Conservation (phyloP, 495 filamentous ascomycete genomes). For the Neurospora sp. region DNA sequence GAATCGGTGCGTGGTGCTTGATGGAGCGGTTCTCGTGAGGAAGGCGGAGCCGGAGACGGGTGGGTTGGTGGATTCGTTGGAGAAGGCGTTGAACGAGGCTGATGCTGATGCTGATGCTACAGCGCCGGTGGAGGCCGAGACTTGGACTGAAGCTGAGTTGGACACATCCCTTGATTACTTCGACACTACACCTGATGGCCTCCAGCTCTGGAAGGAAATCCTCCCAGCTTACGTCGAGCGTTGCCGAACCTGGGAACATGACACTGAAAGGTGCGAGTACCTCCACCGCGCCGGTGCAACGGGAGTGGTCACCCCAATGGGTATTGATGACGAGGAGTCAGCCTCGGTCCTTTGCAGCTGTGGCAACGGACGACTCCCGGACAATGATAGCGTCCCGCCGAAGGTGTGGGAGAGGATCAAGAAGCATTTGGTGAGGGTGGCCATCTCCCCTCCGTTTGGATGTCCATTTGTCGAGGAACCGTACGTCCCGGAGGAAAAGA, state of each 20-base stretch:
- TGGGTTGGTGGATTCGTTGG: background rate
- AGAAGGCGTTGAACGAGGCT: background rate
- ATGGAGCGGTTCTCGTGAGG: background rate
- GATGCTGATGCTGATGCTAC: background rate
- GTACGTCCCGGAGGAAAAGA: constrained; percentile 5
- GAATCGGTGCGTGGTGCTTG: background rate
- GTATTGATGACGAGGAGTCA: constrained; percentile 10
- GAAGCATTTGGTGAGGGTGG: constrained; percentile 20
- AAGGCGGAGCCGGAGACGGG: background rate
- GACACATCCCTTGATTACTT: background rate
- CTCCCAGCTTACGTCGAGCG: constrained; percentile 43
- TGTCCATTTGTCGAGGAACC: constrained; percentile 24
- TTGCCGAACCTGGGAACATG: constrained; percentile 44
- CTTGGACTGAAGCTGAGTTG: background rate
- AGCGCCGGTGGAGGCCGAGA: background rate
- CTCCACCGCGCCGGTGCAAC: background rate
- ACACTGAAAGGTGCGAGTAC: constrained; percentile 36
- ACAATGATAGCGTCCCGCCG: constrained; percentile 12
- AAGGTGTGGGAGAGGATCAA: constrained; percentile 21
- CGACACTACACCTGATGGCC: background rate
- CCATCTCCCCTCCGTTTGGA: constrained; percentile 27
- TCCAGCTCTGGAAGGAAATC: constrained; percentile 37
- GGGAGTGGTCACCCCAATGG: constrained; percentile 15
- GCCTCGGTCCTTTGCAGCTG: constrained; percentile 24
- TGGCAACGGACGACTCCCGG: constrained; percentile 22